Evolutionary conservation across 2,329 filamentous ascomycete species (phyloP).

Genomic region (Colletotrichum camelliae): DNA sequence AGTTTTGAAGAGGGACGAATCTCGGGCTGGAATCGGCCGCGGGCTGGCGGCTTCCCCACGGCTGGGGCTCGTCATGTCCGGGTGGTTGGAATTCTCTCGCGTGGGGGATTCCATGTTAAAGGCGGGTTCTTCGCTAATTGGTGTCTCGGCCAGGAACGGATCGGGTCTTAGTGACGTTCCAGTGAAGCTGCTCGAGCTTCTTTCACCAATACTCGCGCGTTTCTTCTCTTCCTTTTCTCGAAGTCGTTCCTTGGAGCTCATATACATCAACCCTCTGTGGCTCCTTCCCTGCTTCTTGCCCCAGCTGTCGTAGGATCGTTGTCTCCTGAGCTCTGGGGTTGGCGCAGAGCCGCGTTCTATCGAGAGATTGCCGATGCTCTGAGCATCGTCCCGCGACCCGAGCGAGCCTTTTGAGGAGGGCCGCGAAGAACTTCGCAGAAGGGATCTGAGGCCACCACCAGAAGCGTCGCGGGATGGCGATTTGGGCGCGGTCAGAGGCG

Average conservation of each 20-base stretch:
- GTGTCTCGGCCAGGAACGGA: slow-evolving; percentile 55
- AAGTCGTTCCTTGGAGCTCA: slow-evolving; percentile 73
- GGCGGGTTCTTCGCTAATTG: slow-evolving; percentile 61
- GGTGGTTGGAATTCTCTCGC: slow-evolving; percentile 24
- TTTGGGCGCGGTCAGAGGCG: slow-evolving; percentile 70
- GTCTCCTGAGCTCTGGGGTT: slow-evolving; percentile 47
- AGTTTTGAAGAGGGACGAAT: slow-evolving; percentile 70
- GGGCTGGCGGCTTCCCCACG: slow-evolving; percentile 46
- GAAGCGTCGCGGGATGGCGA: slow-evolving; percentile 54
- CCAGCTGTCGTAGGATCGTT: slow-evolving; percentile 67
- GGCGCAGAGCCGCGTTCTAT: slow-evolving; percentile 62
- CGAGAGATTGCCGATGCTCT: slow-evolving; percentile 69
- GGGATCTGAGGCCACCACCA: slow-evolving; percentile 59
- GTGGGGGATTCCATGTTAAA: slow-evolving; percentile 30
- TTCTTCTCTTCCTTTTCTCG: slow-evolving; percentile 70
- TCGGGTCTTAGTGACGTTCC: slow-evolving; percentile 45
- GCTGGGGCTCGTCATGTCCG: slow-evolving; percentile 27
- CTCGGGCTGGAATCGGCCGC: slow-evolving; percentile 67
- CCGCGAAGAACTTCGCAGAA: slow-evolving; percentile 63
- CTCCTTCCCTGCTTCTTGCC: slow-evolving; percentile 59
- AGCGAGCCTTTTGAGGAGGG: slow-evolving; percentile 65
- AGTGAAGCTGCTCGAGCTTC: slow-evolving; percentile 45
- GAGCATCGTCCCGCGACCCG: slow-evolving; percentile 60
- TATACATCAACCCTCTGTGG: slow-evolving; percentile 71
- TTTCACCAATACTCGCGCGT: slow-evolving; percentile 49